phyloP scores from a whole-genome alignment of 768 basidiomycete species.

The Hirschioporus abietinus region DNA sequence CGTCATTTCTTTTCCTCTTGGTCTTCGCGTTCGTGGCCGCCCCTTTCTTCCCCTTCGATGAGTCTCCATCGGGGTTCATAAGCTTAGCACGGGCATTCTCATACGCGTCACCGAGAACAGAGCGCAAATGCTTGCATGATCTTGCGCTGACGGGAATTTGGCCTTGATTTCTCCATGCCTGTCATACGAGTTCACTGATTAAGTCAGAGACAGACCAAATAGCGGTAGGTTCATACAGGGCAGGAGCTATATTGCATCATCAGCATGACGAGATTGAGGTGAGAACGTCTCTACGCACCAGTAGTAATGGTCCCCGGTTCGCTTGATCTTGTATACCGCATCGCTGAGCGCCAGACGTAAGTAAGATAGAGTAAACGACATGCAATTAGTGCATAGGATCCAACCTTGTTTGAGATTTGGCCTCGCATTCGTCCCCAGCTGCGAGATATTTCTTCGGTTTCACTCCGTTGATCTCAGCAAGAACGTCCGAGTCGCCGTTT shows the following conservation, averaged over 20 bases:
- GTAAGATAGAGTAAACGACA: constrained; percentile 2
- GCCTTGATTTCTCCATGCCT: constrained; percentile 17
- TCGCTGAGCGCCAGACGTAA: constrained; percentile 14
- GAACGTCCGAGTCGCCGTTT: constrained; percentile 40
- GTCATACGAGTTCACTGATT: background rate
- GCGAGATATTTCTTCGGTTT: constrained; percentile 41
- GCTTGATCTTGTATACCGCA: constrained; percentile 30
- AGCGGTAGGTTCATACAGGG: constrained; percentile 21
- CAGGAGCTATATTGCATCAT: constrained; percentile 23
- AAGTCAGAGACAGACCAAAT: background rate
- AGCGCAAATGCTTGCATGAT: constrained; percentile 42
- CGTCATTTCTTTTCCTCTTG: background rate
- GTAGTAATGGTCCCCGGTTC: constrained; percentile 40
- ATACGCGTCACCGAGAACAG: constrained; percentile 41
- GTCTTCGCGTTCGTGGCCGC: background rate
- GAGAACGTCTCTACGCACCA: constrained; percentile 20
- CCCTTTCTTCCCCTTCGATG: constrained; percentile 14
- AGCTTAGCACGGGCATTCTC: constrained; percentile 34
- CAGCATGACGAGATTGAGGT: constrained; percentile 6
- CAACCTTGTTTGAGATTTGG: constrained; percentile 32
- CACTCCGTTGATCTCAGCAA: constrained; percentile 46
- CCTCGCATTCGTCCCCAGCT: constrained; percentile 45
- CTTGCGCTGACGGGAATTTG: constrained; percentile 40
- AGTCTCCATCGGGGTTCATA: constrained; percentile 19
- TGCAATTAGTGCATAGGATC: background rate